phyloP scores from a whole-genome alignment of 176 grass and related monocot genomes.

The Avena insularis region DNA sequence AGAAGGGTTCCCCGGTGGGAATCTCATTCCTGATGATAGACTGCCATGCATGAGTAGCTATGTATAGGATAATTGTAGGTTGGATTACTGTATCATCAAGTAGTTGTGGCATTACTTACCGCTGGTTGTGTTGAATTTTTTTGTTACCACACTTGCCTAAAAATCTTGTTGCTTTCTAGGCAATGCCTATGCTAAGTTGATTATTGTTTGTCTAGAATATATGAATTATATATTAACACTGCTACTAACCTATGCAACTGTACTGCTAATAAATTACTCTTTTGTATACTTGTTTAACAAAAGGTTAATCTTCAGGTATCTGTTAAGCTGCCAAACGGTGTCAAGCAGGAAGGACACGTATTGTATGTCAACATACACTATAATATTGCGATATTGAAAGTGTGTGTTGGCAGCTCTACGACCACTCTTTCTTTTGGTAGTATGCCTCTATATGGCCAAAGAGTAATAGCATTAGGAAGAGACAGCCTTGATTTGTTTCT shows the following conservation, averaged over 20 bases:
- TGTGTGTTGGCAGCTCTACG: neutral
- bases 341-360: neutral
- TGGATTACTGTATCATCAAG: too few relatives aligned
- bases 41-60: too few relatives aligned
- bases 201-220: too few relatives aligned
- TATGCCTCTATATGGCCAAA: neutral
- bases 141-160: too few relatives aligned
- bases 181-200: too few relatives aligned
- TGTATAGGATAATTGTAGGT: too few relatives aligned
- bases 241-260: neutral
- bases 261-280: neutral
- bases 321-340: neutral
- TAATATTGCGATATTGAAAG: neutral
- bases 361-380: neutral
- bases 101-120: too few relatives aligned
- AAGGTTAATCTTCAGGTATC: neutral
- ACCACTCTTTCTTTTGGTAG: neutral
- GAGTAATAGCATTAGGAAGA: neutral
- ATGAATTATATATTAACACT: too few relatives aligned
- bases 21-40: too few relatives aligned
- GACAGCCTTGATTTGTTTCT: neutral
- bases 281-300: neutral
- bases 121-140: too few relatives aligned
- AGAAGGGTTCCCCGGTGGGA: too few relatives aligned
- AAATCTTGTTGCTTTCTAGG: too few relatives aligned